A percentile compares a stretch with the other conserved stretches of the same genome.
Conservation (phyloP, 2,329 filamentous ascomycete genomes). For the Hypoxylon sp. region DNA sequence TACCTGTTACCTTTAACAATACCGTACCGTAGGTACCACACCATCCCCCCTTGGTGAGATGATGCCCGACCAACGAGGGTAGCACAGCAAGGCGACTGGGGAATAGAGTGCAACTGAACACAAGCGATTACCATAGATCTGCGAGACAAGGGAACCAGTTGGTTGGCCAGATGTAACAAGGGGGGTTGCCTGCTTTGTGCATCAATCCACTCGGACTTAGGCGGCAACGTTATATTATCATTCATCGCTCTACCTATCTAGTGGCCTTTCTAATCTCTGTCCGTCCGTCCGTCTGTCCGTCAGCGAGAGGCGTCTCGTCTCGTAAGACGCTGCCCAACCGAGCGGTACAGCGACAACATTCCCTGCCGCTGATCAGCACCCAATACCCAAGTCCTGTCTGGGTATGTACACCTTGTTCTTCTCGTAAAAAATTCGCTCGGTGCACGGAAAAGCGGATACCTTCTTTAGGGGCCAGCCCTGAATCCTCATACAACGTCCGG, state of each 20-base stretch:
- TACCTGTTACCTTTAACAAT: neutral
- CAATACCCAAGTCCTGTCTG: neutral
- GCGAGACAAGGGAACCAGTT: constrained; percentile 19
- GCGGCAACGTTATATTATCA: constrained; percentile 37
- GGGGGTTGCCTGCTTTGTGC: constrained; percentile 29
- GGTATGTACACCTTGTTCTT: constrained; percentile 4
- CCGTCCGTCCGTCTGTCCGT: neutral
- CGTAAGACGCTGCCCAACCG: constrained; percentile 11
- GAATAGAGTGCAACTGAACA: constrained; percentile 12
- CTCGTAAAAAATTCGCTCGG: constrained; percentile 4
- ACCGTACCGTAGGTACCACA: constrained; percentile 5
- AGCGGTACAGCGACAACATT: constrained; percentile 6
- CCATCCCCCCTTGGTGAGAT: neutral
- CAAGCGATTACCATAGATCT: constrained; percentile 28
- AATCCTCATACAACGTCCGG: constrained; percentile 16
- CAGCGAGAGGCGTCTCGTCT: constrained; percentile 6
- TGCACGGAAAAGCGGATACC: constrained; percentile 7
- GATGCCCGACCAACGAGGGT: constrained; percentile 11
- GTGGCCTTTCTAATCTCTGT: neutral
- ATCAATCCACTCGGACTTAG: constrained; percentile 34
- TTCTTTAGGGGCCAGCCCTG: constrained; percentile 32
- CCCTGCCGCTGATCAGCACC: constrained; percentile 3
- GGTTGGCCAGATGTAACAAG: constrained; percentile 22
- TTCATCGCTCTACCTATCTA: constrained; percentile 11
- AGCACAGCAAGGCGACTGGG: constrained; percentile 22